Base-by-base conservation (phyloP, 139 green algal genomes). In the Nannochloris sp. region DNA sequence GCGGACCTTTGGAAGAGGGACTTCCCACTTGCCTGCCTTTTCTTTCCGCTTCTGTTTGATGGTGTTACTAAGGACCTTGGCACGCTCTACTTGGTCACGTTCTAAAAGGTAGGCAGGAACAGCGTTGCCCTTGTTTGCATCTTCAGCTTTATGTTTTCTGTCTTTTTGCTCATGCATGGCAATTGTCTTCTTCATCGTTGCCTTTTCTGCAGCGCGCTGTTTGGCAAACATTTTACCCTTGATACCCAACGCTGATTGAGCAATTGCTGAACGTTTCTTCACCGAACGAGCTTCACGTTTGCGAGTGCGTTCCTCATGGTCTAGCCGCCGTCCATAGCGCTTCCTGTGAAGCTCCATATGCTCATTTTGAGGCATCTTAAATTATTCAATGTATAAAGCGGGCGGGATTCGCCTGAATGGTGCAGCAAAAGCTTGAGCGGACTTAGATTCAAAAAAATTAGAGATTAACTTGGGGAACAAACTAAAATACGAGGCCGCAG, bases 41-140 rank as follows among this genome's bases (percentile, higher is more conserved):
- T 99, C 91, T 72, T 99, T 99, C 5, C 94, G 80, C 76, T 99
- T 99, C 77, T 99, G 94, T 86, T 99, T 99, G 73, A 99, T 92
- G 34, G 95, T 98, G 80, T 99, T 99, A 88, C 85, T 95, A 57
- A 99, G 84, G 63, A 99, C 91, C 79, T 99, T 99, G 45, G 94
- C 92, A 1, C 94, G 81, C 56, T 96, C 89, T 3, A 89, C 89
- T 78, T 97, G 91, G 61, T 99, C 95, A 68, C 95, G 86, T 77
- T 99, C 95, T 66, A 99, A 83, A 63, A 99, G 81, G 76, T 99
- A 99, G 2, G 95, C 89, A 2, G 95, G 95, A 45, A 99, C 79
- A 4, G 95, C 95, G 23, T 88, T 86, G 63, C 91, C 81, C 33
- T 86, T 79, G 19, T 80, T 70, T 7, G 83, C 88, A 59, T 97